Evolutionary conservation across 2,329 filamentous ascomycete species (phyloP), one percentile per base, ranked within the genome.

Genomic region (Emmonsiellopsis sp.): DNA sequence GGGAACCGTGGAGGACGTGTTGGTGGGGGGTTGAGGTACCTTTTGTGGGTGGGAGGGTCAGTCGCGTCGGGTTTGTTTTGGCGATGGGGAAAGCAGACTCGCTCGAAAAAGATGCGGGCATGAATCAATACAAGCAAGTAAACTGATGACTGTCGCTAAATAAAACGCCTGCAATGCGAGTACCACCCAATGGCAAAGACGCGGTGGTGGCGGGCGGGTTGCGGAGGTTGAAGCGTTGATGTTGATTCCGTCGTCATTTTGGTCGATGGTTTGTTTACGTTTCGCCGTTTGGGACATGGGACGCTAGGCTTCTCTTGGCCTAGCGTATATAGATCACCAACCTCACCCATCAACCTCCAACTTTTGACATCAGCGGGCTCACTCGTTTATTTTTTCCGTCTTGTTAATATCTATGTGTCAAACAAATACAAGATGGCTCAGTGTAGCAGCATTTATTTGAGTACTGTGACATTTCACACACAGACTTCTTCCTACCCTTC

Each of bases 101-200:
- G 45, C 32, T 46, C 31, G 33, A 44, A 37, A 11, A 21, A n/a
- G 7, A 44, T 46, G 17, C 6, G 4, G 42, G n/a, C 21, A 52
- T 44, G 42, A 31, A 52, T 34, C 9, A 42, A 39, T 37, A 44
- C 6, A 39, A 21, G 31, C 10, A 10, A 17, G 10, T 46, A 52
- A 37, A 52, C 14, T 27, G 37, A 46, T 31, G 8, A 21, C 17
- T 39, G 27, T 34, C 33, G 50, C 11, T 52, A 44, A 27, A 44
- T 13, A 52, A n/a, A 44, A 46, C 9, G n/a, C 32, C 50, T 52
- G 42, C 50, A 44, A 44, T 40, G 50, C 45, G 36, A 52, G 40
- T 45, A 40, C 10, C 6, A 11, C 49, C 43, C 50, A 52, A 52
- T 46, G 40, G 49, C 49, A 33, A 44, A 51, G 33, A 40, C 21